Evolutionary conservation across 305 asterid genomes (phyloP).

Genomic region (Solanum aculeatissimum): DNA sequence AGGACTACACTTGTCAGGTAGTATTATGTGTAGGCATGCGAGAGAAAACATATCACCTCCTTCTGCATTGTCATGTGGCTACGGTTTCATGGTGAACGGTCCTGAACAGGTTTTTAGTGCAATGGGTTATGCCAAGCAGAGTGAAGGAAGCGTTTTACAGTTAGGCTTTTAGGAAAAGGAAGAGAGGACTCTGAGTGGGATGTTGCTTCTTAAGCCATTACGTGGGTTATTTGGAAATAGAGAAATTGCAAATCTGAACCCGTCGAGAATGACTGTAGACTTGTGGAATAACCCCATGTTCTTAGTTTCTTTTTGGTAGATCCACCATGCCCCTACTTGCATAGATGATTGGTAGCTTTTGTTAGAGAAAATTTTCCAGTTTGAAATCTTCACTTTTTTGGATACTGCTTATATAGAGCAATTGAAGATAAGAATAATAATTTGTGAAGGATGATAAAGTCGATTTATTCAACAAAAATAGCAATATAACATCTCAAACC

Average conservation of each 20-base stretch:
- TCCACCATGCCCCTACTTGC: not conserved
- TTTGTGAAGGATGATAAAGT: not conserved
- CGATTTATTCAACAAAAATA: not conserved
- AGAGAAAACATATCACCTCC: not conserved
- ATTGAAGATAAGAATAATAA: not conserved
- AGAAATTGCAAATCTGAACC: not conserved
- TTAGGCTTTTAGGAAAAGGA: not conserved
- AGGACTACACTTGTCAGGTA: not conserved
- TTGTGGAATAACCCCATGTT: not conserved
- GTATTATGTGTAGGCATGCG: not conserved
- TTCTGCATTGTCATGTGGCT: not conserved
- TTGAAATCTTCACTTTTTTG: not conserved
- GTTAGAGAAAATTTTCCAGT: not conserved
- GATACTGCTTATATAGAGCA: not conserved
- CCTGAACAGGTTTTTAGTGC: not conserved
- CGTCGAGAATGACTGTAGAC: not conserved
- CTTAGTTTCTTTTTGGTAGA: not conserved
- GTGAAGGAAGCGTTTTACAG: not conserved
- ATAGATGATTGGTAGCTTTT: not conserved
- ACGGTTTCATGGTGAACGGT: not conserved
- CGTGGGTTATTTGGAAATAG: not conserved
- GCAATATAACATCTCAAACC: not conserved
- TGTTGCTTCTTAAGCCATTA: not conserved
- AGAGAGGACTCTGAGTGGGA: not conserved
- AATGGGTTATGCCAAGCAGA: not conserved